A percentile compares a stretch with the other conserved stretches of the same genome.
Evolutionary conservation across 768 basidiomycete species (phyloP).

Genomic region (Hydnum rufescens): DNA sequence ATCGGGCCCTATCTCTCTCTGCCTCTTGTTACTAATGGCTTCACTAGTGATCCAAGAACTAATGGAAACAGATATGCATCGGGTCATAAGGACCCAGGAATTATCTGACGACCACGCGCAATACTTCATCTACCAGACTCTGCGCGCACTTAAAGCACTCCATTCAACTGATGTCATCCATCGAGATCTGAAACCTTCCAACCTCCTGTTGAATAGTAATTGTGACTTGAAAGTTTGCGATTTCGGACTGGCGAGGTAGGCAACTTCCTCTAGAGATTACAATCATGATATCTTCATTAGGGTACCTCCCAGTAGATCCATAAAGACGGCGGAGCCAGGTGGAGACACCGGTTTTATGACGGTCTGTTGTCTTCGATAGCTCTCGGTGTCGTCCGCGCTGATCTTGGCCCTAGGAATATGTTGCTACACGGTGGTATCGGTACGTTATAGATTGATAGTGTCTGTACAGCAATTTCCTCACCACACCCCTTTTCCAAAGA

Average conservation of each 20-base stretch:
- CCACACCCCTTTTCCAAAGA: slow-evolving; percentile 17
- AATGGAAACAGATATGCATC: slow-evolving; percentile 88
- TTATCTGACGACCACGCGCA: slow-evolving; percentile 77
- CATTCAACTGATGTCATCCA: slow-evolving; percentile 91
- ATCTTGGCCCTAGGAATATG: slow-evolving; percentile 54
- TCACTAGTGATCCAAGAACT: slow-evolving; percentile 23
- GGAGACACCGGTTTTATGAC: slow-evolving; percentile 20
- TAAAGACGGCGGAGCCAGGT: slow-evolving; percentile 16
- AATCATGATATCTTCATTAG: neutral
- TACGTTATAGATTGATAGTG: neutral
- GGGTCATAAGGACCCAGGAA: slow-evolving; percentile 88
- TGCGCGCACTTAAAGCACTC: slow-evolving; percentile 83
- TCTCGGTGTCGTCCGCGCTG: slow-evolving; percentile 46
- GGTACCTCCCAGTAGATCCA: neutral
- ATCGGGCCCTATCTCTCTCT: neutral
- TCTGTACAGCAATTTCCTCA: neutral
- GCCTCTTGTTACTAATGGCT: neutral
- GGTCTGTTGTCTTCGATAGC: slow-evolving; percentile 26
- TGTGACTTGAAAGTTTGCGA: slow-evolving; percentile 88
- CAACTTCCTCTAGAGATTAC: neutral
- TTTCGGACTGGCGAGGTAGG: slow-evolving; percentile 57
- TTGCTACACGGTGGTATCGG: slow-evolving; percentile 59
- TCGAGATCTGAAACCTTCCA: slow-evolving; percentile 91
- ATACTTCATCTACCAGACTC: slow-evolving; percentile 96
- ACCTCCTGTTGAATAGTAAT: slow-evolving; percentile 86